phyloP scores from a whole-genome alignment of 495 filamentous ascomycete species.

The Rhypophila decipiens region DNA sequence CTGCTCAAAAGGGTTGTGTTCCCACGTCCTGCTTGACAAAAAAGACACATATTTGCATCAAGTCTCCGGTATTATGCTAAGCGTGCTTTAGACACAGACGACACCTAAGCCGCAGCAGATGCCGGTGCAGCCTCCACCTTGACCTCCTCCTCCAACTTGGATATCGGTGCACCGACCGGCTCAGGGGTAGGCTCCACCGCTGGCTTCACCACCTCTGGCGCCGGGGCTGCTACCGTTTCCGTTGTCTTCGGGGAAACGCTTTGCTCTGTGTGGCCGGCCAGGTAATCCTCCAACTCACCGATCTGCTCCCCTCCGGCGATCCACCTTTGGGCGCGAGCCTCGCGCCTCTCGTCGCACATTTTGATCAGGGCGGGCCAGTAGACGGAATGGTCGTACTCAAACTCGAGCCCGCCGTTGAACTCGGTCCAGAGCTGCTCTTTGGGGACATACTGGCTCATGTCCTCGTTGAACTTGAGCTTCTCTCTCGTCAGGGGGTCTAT shows the following conservation, averaged over 20 bases:
- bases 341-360: slow-evolving; percentile 55
- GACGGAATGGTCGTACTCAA: slow-evolving; percentile 76
- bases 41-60: too few species aligned
- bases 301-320: slow-evolving; percentile 67
- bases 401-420: slow-evolving; percentile 61
- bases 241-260: slow-evolving; percentile 13
- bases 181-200: not conserved
- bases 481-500: slow-evolving; percentile 87
- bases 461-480: slow-evolving; percentile 93
- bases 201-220: not conserved
- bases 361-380: slow-evolving; percentile 85
- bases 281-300: slow-evolving; percentile 77
- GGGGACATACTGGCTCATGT: slow-evolving; percentile 71
- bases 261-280: slow-evolving; percentile 30
- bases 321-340: slow-evolving; percentile 63
- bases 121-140: not conserved
- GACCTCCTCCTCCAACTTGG: not conserved
- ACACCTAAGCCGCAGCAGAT: not conserved
- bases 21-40: too few species aligned
- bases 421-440: slow-evolving; percentile 68
- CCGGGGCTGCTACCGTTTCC: not conserved
- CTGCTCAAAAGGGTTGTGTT: too few species aligned
- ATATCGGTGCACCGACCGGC: not conserved
- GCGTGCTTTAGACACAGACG: too few species aligned
- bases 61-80: too few species aligned